Conservation (phyloP, 139 green algal species). For the Pleodorina starrii region DNA sequence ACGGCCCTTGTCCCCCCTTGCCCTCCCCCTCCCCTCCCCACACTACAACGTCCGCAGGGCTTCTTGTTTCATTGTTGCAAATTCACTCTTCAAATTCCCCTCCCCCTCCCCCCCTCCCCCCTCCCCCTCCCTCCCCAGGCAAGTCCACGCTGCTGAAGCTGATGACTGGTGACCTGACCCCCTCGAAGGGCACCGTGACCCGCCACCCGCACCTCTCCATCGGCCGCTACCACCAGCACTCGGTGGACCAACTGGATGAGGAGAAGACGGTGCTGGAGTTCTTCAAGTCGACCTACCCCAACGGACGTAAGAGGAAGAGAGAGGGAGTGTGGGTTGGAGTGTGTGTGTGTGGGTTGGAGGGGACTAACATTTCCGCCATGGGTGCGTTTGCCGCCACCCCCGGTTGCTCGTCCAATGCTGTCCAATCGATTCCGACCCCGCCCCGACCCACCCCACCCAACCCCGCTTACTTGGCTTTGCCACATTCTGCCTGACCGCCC, state of each 20-base stretch:
- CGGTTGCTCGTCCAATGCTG: too few species aligned
- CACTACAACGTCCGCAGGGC: too few species aligned
- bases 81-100: too few species aligned
- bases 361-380: too few species aligned
- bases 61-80: too few species aligned
- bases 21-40: too few species aligned
- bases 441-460: too few species aligned
- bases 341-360: neutral
- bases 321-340: neutral
- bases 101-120: neutral
- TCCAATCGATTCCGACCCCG: too few species aligned
- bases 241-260: conserved; percentile 68
- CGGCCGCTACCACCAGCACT: conserved; percentile 81
- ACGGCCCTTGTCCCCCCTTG: too few species aligned
- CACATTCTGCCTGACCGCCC: too few species aligned
- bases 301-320: conserved; percentile 51
- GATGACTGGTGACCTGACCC: conserved; percentile 30
- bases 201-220: conserved; percentile 83
- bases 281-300: conserved; percentile 67
- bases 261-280: conserved; percentile 78
- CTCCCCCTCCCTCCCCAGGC: conserved; percentile 80
- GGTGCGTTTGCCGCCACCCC: too few species aligned
- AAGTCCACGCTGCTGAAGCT: conserved; percentile 91
- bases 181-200: conserved; percentile 57
- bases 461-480: neutral